Percentiles rank a stretch among this genome's conserved stretches.
phyloP scores from a whole-genome alignment of 257 asterid genomes.

The Leonotis leonurus region DNA sequence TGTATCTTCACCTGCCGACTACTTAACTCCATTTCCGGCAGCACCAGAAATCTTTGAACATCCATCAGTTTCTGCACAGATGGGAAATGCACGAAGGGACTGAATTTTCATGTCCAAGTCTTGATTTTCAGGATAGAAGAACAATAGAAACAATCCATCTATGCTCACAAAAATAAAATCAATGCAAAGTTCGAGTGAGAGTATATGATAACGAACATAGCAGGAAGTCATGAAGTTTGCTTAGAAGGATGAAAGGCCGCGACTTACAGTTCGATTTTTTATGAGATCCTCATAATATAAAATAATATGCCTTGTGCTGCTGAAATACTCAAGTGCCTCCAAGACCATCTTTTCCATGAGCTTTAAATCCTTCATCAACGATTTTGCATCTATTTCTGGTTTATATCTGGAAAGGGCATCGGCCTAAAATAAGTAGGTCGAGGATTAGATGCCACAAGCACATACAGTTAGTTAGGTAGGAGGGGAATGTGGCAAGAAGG shows the following conservation, averaged over 20 bases:
- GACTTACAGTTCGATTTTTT: constrained; percentile 63
- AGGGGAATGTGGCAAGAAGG: neutral
- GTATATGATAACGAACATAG: no score
- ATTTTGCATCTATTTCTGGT: constrained; percentile 52
- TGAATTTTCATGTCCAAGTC: neutral
- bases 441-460: neutral
- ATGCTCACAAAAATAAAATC: no score
- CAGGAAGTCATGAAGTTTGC: neutral
- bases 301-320: constrained; percentile 58
- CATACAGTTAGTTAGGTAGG: neutral
- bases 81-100: neutral
- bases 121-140: neutral
- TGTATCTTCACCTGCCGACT: constrained; percentile 95
- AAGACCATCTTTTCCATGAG: constrained; percentile 50
- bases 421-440: constrained; percentile 44
- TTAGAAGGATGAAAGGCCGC: neutral
- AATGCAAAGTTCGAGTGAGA: no score
- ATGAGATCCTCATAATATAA: constrained; percentile 82
- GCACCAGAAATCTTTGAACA: constrained; percentile 57
- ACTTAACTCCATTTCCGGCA: constrained; percentile 53
- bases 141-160: neutral
- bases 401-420: constrained; percentile 65
- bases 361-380: constrained; percentile 49
- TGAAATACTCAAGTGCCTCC: constrained; percentile 55
- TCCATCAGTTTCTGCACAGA: constrained; percentile 63